Evolutionary conservation across 345 rosid genomes (phyloP).

Genomic region (Xanthoceras sorbifolium): DNA sequence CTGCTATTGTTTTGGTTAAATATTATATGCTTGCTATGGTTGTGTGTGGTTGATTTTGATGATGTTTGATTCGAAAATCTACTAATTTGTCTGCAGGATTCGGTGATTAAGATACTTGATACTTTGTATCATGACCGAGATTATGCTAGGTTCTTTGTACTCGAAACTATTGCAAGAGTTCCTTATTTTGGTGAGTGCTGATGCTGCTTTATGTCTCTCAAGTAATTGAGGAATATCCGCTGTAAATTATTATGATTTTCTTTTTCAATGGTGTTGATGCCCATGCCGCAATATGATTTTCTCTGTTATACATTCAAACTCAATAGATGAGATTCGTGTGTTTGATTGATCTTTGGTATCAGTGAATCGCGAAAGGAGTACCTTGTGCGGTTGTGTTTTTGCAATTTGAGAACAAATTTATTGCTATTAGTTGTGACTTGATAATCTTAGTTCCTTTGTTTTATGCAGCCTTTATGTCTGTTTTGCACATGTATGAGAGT

Average conservation of each 20-base stretch:
- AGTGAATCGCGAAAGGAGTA: background rate
- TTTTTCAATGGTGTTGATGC: background rate
- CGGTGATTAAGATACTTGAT: slow-evolving; percentile 89
- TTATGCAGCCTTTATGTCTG: slow-evolving; percentile 84
- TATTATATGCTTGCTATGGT: background rate
- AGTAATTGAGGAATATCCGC: background rate
- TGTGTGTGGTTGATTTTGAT: too few relatives aligned
- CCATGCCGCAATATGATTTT: background rate
- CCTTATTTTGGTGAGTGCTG: slow-evolving; percentile 84
- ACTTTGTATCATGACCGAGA: slow-evolving; percentile 74
- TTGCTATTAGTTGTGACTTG: slow-evolving; percentile 12
- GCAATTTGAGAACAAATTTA: too few relatives aligned
- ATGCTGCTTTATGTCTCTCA: background rate
- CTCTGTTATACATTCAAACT: background rate
- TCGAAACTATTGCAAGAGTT: slow-evolving; percentile 97
- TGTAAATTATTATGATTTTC: background rate
- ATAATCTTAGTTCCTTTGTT: background rate
- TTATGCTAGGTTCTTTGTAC: slow-evolving; percentile 88
- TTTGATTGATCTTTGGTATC: slow-evolving; percentile 4
- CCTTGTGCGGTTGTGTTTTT: background rate
- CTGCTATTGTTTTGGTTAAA: background rate
- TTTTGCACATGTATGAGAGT: slow-evolving; percentile 97
- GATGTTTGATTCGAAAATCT: slow-evolving; percentile 2
- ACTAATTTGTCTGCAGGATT: slow-evolving; percentile 53
- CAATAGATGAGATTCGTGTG: background rate